phyloP scores from a whole-genome alignment of 345 rosid species.

The Theobroma cacao region DNA sequence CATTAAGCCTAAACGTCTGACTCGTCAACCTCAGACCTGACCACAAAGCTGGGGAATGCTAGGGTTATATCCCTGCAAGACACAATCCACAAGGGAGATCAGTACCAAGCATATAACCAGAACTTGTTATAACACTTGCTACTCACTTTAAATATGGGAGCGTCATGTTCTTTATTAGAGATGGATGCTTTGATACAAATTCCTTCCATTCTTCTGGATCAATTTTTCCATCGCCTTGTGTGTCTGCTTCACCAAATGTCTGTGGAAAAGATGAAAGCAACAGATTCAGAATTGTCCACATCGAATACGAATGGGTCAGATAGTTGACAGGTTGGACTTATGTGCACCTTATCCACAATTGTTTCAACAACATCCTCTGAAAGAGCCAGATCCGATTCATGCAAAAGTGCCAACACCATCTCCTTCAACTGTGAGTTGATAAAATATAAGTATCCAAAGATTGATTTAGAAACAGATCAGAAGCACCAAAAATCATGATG shows the following conservation, averaged over 20 bases:
- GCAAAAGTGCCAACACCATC: conserved; percentile 92
- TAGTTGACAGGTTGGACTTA: neutral
- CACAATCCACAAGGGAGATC: neutral
- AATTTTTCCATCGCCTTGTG: conserved; percentile 70
- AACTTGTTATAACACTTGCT: neutral
- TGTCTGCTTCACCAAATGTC: conserved; percentile 75
- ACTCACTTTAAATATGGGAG: conserved; percentile 84
- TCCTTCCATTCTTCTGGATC: conserved; percentile 89
- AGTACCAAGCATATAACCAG: neutral
- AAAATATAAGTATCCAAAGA: neutral
- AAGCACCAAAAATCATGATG: neutral
- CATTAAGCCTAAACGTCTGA: conserved; percentile 30
- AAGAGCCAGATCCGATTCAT: conserved; percentile 75
- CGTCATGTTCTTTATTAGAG: conserved; percentile 91
- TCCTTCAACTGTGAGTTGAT: conserved; percentile 56
- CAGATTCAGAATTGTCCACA: neutral
- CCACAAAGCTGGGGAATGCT: conserved; percentile 77
- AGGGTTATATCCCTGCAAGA: conserved; percentile 71
- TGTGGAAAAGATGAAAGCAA: conserved; percentile 17
- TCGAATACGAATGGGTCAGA: neutral
- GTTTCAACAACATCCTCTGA: conserved; percentile 68
- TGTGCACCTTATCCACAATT: conserved; percentile 70
- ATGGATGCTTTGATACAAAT: conserved; percentile 66
- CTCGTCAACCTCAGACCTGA: conserved; percentile 61
- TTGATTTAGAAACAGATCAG: neutral